phyloP scores from a whole-genome alignment of 306 rosid genomes.

The Hippophae rhamnoides region DNA sequence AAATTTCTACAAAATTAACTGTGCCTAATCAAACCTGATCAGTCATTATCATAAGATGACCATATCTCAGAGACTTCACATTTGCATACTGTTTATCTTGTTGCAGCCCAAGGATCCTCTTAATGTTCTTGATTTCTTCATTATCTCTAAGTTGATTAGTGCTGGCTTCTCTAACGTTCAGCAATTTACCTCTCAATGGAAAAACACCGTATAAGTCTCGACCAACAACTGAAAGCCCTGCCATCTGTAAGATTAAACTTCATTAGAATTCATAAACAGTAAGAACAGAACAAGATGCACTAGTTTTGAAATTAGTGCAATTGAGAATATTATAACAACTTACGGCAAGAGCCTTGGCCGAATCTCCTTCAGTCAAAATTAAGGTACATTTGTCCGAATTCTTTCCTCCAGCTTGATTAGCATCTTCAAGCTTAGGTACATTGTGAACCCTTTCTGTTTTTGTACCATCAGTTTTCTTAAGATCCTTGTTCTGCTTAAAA shows the following conservation, averaged over 20 bases:
- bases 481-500: slow-evolving; percentile 76
- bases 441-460: slow-evolving; percentile 81
- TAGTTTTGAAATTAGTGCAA: background rate
- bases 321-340: slow-evolving; percentile 12
- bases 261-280: slow-evolving; percentile 2
- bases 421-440: slow-evolving; percentile 80
- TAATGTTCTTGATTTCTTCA: slow-evolving; percentile 80
- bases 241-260: slow-evolving; percentile 45
- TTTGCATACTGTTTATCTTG: slow-evolving; percentile 68
- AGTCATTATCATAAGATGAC: slow-evolving; percentile 97
- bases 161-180: slow-evolving; percentile 93
- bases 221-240: slow-evolving; percentile 92
- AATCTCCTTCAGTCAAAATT: slow-evolving; percentile 96
- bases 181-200: slow-evolving; percentile 84
- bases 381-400: slow-evolving; percentile 81
- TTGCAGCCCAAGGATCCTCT: slow-evolving; percentile 89
- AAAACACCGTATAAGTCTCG: slow-evolving; percentile 88
- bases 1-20: background rate
- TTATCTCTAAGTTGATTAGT: slow-evolving; percentile 66
- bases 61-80: slow-evolving; percentile 76
- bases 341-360: slow-evolving; percentile 97
- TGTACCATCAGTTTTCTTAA: slow-evolving; percentile 87
- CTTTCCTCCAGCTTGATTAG: slow-evolving; percentile 86
- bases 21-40: slow-evolving; percentile 59
- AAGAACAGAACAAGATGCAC: background rate